These are phyloP conservation scores for Puccinellia tenuiflora DNA, from an alignment of 176 grass and related monocot genomes.

Conservation along the genomic window DNA sequence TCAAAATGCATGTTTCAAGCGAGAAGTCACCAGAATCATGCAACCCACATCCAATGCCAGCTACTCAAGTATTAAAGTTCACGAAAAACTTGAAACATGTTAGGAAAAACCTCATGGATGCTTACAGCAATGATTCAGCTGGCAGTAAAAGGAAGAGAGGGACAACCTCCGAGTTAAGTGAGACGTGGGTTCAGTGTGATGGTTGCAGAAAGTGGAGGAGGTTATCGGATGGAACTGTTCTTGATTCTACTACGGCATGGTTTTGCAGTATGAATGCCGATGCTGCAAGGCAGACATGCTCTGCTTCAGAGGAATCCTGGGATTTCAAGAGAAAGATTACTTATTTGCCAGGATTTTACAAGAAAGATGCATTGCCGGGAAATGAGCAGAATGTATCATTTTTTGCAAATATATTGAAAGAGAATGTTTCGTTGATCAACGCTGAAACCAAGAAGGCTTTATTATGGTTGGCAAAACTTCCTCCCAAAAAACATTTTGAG, in stretches of 20 bases:
- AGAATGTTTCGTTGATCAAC: slow-evolving; percentile 55
- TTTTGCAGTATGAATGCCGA: slow-evolving; percentile 97
- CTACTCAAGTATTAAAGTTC: slow-evolving; percentile 38
- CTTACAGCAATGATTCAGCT: slow-evolving; percentile 26
- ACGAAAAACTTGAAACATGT: slow-evolving; percentile 39
- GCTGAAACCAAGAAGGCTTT: slow-evolving; percentile 86
- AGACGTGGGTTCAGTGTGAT: slow-evolving; percentile 95
- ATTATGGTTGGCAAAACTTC: slow-evolving; percentile 76
- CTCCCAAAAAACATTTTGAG: slow-evolving; percentile 55
- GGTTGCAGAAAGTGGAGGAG: slow-evolving; percentile 90
- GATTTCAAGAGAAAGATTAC: slow-evolving; percentile 58
- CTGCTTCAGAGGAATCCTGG: slow-evolving; percentile 57
- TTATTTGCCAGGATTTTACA: slow-evolving; percentile 84
- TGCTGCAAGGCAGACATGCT: slow-evolving; percentile 52
- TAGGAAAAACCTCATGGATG: slow-evolving; percentile 61
- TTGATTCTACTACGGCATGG: slow-evolving; percentile 65
- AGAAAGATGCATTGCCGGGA: slow-evolving; percentile 54
- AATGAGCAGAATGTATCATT: slow-evolving; percentile 73
- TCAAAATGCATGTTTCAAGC: slow-evolving; percentile 2
- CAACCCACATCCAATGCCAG: slow-evolving; percentile 8
- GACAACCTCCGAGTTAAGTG: slow-evolving; percentile 34
- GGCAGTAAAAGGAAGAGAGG: slow-evolving; percentile 51
- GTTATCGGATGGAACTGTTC: slow-evolving; percentile 41
- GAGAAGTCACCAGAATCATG: slow-evolving; percentile 27
- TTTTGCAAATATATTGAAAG: slow-evolving; percentile 76